Evolutionary conservation across 495 filamentous ascomycete genomes (phyloP).

Genomic region (Penicillium egyptiacum): DNA sequence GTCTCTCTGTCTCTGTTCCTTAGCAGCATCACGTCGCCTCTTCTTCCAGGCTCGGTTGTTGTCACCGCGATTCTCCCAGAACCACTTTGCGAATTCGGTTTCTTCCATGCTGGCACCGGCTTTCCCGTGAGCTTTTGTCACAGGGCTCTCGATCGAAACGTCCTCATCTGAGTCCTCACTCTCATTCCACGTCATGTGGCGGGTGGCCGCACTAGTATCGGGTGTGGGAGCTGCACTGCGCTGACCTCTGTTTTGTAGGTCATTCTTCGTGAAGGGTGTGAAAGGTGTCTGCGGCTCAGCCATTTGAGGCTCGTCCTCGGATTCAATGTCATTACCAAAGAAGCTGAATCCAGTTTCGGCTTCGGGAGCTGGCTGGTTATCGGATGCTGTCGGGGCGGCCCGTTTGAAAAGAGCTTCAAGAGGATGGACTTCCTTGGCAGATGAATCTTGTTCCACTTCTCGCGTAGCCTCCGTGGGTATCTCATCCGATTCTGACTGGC

Average conservation of each 20-base stretch:
- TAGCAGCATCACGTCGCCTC: conserved; percentile 72
- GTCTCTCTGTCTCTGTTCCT: conserved; percentile 84
- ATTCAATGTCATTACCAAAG: conserved; percentile 57
- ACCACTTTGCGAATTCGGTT: conserved; percentile 82
- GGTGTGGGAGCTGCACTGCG: conserved; percentile 91
- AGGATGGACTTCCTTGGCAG: conserved; percentile 66
- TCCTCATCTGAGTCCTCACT: conserved; percentile 37
- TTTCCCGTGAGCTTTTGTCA: conserved; percentile 30
- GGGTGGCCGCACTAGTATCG: conserved; percentile 75
- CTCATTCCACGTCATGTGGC: conserved; percentile 36
- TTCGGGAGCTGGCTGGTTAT: conserved; percentile 39
- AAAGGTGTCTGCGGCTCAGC: conserved; percentile 74
- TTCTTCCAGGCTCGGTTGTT: conserved; percentile 91
- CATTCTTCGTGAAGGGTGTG: conserved; percentile 75
- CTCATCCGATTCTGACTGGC: conserved; percentile 12
- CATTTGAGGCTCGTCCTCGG: conserved; percentile 40
- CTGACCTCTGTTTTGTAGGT: conserved; percentile 68
- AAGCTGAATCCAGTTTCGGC: conserved; percentile 60
- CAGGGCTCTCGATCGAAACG: conserved; percentile 32
- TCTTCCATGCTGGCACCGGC: conserved; percentile 39
- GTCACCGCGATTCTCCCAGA: conserved; percentile 88
- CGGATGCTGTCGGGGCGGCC: conserved; percentile 42
- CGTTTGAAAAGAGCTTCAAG: conserved; percentile 89
- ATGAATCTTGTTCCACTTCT: conserved; percentile 17
- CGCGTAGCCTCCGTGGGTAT: conserved; percentile 9